Evolutionary conservation across 2,329 filamentous ascomycete genomes (phyloP).

Genomic region (Xylaria sp.): DNA sequence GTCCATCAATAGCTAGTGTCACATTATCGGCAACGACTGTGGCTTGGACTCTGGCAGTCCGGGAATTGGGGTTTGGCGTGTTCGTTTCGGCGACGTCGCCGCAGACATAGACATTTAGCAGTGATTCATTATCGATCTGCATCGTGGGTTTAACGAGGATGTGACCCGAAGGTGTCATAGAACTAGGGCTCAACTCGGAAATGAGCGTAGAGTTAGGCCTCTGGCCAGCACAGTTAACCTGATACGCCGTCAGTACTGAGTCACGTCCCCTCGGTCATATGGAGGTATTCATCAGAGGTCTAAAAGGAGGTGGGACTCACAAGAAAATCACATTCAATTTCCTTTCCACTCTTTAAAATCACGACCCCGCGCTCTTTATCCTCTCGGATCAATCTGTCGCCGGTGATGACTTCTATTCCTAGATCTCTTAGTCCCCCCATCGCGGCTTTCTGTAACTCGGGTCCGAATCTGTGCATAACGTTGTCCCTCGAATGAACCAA

Average conservation of each 20-base stretch:
- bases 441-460: slow-evolving; percentile 54
- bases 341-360: slow-evolving; percentile 58
- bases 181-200: slow-evolving; percentile 54
- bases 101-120: slow-evolving; percentile 68
- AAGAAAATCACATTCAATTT: slow-evolving; percentile 62
- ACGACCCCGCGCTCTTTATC: slow-evolving; percentile 54
- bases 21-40: slow-evolving; percentile 66
- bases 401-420: slow-evolving; percentile 62
- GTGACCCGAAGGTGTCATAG: slow-evolving; percentile 60
- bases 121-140: slow-evolving; percentile 62
- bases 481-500: slow-evolving; percentile 67
- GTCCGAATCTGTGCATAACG: slow-evolving; percentile 65
- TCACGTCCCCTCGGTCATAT: neutral
- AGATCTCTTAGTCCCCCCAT: slow-evolving; percentile 58
- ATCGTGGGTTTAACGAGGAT: slow-evolving; percentile 67
- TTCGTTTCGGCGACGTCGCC: slow-evolving; percentile 71
- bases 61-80: slow-evolving; percentile 63
- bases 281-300: neutral
- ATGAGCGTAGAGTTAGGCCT: slow-evolving; percentile 65
- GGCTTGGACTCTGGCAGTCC: slow-evolving; percentile 66
- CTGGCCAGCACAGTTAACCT: slow-evolving; percentile 71
- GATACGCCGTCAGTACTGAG: slow-evolving; percentile 23
- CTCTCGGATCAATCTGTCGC: slow-evolving; percentile 58
- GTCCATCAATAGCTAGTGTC: slow-evolving; percentile 57
- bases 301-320: slow-evolving; percentile 50